Conservation (phyloP, 208 protist genomes). For the Tritrichomonas foetus region DNA sequence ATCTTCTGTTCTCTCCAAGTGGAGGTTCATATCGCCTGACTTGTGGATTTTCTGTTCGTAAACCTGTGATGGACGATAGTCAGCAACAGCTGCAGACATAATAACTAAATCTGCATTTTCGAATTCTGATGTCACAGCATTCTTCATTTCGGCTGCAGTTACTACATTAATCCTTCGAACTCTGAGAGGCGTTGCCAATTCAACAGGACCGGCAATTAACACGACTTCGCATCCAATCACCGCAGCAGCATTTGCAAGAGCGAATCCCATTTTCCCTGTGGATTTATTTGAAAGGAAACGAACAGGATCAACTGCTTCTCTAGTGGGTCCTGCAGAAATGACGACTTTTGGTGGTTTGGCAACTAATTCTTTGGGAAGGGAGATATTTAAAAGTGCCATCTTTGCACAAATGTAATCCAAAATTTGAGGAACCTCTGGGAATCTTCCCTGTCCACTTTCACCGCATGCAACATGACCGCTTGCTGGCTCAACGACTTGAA, state of each 20-base stretch:
- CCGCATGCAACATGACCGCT: background rate
- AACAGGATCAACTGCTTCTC: background rate
- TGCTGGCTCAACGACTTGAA: background rate
- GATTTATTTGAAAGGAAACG: background rate
- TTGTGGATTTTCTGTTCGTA: background rate
- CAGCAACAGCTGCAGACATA: background rate
- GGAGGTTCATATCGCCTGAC: background rate
- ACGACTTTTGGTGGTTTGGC: background rate
- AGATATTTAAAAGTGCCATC: background rate
- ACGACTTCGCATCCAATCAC: background rate
- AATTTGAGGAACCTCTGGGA: background rate
- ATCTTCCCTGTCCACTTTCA: background rate
- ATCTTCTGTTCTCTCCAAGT: background rate
- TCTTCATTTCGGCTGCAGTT: background rate
- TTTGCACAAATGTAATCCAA: background rate
- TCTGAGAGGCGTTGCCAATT: background rate
- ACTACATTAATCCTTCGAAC: background rate
- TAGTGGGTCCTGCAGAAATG: background rate
- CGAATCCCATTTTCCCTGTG: constrained; percentile 17
- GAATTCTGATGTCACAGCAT: background rate
- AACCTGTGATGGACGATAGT: background rate
- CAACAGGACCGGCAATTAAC: background rate
- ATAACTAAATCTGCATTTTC: background rate
- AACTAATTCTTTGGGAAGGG: background rate
- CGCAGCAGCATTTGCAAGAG: background rate